Evolutionary conservation across 2,329 filamentous ascomycete species (phyloP).

Genomic region (Alternaria metachromatica): DNA sequence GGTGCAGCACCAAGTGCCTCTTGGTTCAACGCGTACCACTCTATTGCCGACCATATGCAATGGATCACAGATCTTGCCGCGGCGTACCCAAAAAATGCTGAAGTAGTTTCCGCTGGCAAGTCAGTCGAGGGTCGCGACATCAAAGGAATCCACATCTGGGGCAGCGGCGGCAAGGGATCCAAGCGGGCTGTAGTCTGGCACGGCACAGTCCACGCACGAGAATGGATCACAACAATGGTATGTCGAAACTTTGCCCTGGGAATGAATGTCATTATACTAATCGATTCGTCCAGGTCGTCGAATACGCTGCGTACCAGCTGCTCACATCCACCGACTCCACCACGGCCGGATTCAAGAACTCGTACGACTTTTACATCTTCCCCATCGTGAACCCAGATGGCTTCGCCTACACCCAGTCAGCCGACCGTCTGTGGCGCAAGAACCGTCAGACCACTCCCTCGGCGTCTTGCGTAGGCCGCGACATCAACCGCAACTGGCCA

Average conservation of each 20-base stretch:
- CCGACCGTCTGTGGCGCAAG: constrained; percentile 50
- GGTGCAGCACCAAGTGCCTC: constrained; percentile 37
- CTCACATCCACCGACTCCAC: constrained; percentile 41
- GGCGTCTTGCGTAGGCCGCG: constrained; percentile 45
- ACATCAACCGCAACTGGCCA: constrained; percentile 52
- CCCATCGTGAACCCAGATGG: constrained; percentile 50
- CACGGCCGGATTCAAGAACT: constrained; percentile 58
- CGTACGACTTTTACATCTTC: constrained; percentile 69
- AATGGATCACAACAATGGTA: constrained; percentile 47
- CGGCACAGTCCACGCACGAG: constrained; percentile 48
- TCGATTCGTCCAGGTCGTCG: constrained; percentile 20
- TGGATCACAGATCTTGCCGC: constrained; percentile 46
- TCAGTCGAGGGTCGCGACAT: constrained; percentile 48
- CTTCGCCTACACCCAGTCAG: constrained; percentile 48
- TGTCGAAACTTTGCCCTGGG: no score
- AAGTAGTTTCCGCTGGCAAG: constrained; percentile 45
- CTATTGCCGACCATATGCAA: constrained; percentile 43
- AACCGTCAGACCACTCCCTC: constrained; percentile 42
- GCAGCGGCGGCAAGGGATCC: constrained; percentile 46
- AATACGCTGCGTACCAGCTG: constrained; percentile 48
- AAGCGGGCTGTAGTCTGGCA: constrained; percentile 48
- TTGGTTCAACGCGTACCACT: constrained; percentile 49
- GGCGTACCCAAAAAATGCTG: constrained; percentile 44
- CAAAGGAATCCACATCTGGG: constrained; percentile 49
- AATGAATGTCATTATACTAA: no score